Evolutionary conservation across 306 rosid species (phyloP).

Genomic region (Canavalia gladiata): DNA sequence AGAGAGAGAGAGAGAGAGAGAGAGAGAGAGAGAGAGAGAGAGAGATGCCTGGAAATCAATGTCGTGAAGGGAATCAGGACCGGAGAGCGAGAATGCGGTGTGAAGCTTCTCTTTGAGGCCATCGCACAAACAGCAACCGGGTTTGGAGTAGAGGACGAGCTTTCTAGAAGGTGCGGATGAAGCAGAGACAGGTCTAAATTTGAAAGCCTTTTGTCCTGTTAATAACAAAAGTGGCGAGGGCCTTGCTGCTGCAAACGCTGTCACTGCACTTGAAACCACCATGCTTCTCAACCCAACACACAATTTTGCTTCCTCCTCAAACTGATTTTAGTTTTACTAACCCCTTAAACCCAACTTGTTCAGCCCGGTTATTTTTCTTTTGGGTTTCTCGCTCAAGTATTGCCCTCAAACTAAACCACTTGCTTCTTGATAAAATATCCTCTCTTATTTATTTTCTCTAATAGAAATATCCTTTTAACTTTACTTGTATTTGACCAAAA

Average conservation of each 20-base stretch:
- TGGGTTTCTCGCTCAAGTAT: neutral
- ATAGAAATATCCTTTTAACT: too few relatives aligned
- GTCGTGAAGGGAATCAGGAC: constrained; percentile 76
- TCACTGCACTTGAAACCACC: constrained; percentile 56
- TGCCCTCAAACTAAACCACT: neutral
- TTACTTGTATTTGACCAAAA: too few relatives aligned
- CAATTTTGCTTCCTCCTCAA: neutral
- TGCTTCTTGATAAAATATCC: too few relatives aligned
- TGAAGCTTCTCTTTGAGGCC: constrained; percentile 98
- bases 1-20: constrained; percentile 15
- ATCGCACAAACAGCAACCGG: constrained; percentile 97
- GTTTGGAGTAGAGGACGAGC: constrained; percentile 88
- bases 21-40: neutral
- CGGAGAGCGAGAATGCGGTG: constrained; percentile 71
- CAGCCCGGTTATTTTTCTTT: constrained; percentile 3
- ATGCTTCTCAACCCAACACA: constrained; percentile 32
- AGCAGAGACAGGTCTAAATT: constrained; percentile 50
- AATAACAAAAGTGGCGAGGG: constrained; percentile 53
- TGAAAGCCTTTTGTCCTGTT: constrained; percentile 44
- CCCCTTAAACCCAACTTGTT: neutral
- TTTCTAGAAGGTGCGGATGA: constrained; percentile 66
- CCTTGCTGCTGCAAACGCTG: constrained; percentile 49
- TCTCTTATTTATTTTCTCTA: too few relatives aligned
- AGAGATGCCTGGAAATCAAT: constrained; percentile 66
- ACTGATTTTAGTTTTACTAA: neutral